These are phyloP conservation scores for Prunus yedoensis DNA, from an alignment of 331 rosid species.

Conservation along the genomic window DNA sequence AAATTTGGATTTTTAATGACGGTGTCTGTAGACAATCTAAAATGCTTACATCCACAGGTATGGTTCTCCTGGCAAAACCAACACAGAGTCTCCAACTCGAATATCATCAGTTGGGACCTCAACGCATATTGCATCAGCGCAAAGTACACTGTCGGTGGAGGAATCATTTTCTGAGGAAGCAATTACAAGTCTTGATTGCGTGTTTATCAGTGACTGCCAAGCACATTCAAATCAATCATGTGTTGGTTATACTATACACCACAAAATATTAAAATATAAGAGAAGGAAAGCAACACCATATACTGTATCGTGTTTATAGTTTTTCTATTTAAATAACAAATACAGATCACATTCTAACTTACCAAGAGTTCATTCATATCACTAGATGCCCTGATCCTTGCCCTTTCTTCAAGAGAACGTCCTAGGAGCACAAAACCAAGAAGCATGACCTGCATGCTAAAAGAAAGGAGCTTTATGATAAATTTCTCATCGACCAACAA, in stretches of 20 bases:
- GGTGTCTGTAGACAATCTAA: slow-evolving; percentile 16
- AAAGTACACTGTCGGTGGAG: slow-evolving; percentile 60
- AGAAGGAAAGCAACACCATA: slow-evolving; percentile 1
- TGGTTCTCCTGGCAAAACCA: slow-evolving; percentile 97
- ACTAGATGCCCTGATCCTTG: slow-evolving; percentile 91
- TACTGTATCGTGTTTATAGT: not conserved
- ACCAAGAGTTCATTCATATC: slow-evolving; percentile 98
- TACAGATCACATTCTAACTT: slow-evolving; percentile 32
- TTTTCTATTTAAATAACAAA: slow-evolving; percentile 5
- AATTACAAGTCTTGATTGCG: slow-evolving; percentile 88
- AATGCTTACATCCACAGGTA: slow-evolving; percentile 86
- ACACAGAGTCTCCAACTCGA: slow-evolving; percentile 87
- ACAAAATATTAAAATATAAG: slow-evolving; percentile 17
- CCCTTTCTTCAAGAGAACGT: slow-evolving; percentile 93
- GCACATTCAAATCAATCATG: slow-evolving; percentile 37
- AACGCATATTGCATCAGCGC: slow-evolving; percentile 70
- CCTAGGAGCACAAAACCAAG: slow-evolving; percentile 99
- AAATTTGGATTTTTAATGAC: not conserved
- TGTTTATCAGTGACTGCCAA: slow-evolving; percentile 88
- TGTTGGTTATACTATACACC: slow-evolving; percentile 12
- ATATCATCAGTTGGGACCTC: slow-evolving; percentile 93
- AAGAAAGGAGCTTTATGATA: slow-evolving; percentile 49
- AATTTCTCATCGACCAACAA: slow-evolving; percentile 29
- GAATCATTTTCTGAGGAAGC: slow-evolving; percentile 67
- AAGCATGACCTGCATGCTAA: slow-evolving; percentile 99